Evolutionary conservation across 164 flowering plant species (phyloP), one percentile per base, ranked within the genome.

Genomic region (Cinnamomum chago): DNA sequence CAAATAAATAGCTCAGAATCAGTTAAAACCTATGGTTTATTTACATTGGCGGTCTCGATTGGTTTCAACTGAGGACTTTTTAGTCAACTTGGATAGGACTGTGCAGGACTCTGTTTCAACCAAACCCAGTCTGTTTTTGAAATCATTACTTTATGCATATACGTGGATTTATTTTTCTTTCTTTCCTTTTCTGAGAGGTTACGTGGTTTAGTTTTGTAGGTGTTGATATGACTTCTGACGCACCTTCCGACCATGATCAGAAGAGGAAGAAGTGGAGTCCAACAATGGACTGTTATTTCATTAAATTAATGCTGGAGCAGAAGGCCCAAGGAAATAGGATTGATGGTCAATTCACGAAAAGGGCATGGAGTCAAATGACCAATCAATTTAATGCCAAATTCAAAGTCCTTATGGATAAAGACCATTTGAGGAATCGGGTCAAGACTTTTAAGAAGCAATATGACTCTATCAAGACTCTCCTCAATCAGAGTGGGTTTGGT

Each of bases 401-500:
- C 15, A 15, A 24, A 24, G 15, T 65, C 15, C 27, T 14, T 14
- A 14, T 65, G 27, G 15, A 65, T 23, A 27, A 23, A 65, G 67
- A 27, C 30, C 24, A 65, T 15, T n/a, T 65, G 13, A 65, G 25
- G 17, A 65, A 65, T 27, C 24, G 27, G 27, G 23, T 23, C 17
- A 65, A 65, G 14, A 23, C 33, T 3, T 65, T 22, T 24, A 22
- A 27, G 30, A 65, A 24, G 67, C 67, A 65, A 24, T 24, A 65
- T 27, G 17, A n/a, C 1, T 14, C 14, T 27, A 27, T 65, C 27
- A 65, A 65, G 67, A 27, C 24, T 2, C 67, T 65, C 33, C 67
- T 65, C 33, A 65, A 24, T 27, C 67, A 65, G 14, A 65, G 67
- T 65, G 67, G 67, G 27, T 65, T 65, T 65, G 30, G 67, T n/a